Conservation (phyloP, 1,284 basidiomycete genomes). For the Entoloma clypeatum region DNA sequence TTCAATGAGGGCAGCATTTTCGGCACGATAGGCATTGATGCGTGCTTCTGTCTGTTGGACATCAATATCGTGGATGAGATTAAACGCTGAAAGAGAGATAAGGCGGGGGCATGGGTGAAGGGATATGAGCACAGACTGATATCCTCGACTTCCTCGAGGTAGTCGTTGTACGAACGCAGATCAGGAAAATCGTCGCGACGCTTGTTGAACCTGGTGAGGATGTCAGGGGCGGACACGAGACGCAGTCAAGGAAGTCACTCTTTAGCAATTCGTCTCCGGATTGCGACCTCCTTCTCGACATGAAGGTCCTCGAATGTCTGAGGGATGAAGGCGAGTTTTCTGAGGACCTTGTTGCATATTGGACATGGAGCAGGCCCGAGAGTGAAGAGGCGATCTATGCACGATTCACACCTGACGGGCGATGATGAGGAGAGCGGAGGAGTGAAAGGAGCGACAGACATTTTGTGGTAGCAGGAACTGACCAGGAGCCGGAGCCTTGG, state of each 20-base stretch:
- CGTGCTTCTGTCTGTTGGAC: constrained; percentile 81
- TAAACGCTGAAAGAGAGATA: constrained; percentile 66
- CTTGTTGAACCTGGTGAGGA: constrained; percentile 80
- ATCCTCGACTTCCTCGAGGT: constrained; percentile 95
- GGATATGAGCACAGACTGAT: constrained; percentile 61
- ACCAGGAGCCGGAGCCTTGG: constrained; percentile 92
- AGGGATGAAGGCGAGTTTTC: constrained; percentile 91
- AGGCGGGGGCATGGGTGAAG: constrained; percentile 7
- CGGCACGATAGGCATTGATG: constrained; percentile 74
- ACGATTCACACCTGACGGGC: constrained; percentile 84
- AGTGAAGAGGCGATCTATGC: constrained; percentile 95
- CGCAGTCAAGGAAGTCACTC: constrained; percentile 43
- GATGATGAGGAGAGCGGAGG: constrained; percentile 8
- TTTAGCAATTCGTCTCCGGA: constrained; percentile 84
- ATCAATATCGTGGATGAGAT: constrained; percentile 91
- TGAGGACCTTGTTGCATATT: constrained; percentile 83
- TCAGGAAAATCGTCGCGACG: constrained; percentile 85
- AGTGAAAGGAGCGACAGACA: constrained; percentile 48
- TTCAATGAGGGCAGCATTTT: constrained; percentile 79
- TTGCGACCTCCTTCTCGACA: constrained; percentile 95
- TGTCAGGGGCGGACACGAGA: constrained; percentile 4
- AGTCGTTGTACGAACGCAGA: constrained; percentile 88
- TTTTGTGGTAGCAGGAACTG: constrained; percentile 98
- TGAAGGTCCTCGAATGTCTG: constrained; percentile 97
- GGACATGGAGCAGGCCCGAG: constrained; percentile 97